Evolutionary conservation across 257 asterid species (phyloP).

Genomic region (Solanum megistacrolobum): DNA sequence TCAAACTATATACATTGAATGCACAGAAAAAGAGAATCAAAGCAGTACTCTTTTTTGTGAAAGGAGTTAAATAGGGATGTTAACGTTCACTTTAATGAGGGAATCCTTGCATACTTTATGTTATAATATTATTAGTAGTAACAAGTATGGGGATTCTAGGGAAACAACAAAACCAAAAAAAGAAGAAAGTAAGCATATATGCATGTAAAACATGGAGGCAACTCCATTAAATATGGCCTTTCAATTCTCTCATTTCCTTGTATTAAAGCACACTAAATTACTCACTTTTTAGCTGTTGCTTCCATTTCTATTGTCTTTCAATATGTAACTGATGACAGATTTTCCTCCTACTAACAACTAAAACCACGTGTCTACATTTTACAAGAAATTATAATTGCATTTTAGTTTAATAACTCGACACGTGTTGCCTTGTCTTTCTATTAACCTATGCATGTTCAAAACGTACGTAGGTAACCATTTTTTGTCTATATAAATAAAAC

Average conservation of each 20-base stretch:
- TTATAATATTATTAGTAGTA: background rate
- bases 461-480: conserved; percentile 12
- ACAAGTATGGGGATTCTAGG: background rate
- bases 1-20: background rate
- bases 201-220: background rate
- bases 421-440: conserved; percentile 26
- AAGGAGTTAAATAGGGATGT: background rate
- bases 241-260: background rate
- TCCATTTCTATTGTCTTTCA: background rate
- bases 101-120: background rate
- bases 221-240: background rate
- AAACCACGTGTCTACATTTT: background rate
- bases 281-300: background rate
- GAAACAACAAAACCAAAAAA: background rate
- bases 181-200: background rate
- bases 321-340: background rate
- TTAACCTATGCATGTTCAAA: conserved; percentile 41
- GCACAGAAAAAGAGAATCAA: background rate
- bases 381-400: background rate
- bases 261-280: background rate
- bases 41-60: background rate
- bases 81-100: background rate
- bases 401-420: conserved; percentile 3
- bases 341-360: background rate
- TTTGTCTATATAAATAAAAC: background rate